Conservation (phyloP, 75 land plant species). For the Pinus tabuliformis region DNA sequence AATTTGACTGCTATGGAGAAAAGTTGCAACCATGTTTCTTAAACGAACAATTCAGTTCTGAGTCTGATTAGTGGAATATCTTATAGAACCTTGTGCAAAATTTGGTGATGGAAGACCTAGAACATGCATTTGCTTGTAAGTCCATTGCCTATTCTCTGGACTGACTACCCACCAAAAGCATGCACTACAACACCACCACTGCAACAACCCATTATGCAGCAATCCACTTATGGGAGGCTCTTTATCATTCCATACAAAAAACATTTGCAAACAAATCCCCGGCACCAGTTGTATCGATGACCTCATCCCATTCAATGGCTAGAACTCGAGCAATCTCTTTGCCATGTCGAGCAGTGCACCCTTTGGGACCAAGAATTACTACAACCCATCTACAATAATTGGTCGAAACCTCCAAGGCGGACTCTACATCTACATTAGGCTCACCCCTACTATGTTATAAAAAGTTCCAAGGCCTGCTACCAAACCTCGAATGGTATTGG, state of each 20-base stretch:
- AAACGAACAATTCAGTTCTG: not conserved
- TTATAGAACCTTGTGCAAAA: not conserved
- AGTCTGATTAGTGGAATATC: no score
- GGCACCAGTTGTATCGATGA: slow-evolving; percentile 92
- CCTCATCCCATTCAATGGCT: slow-evolving; percentile 54
- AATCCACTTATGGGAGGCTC: slow-evolving; percentile 74
- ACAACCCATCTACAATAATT: slow-evolving; percentile 79
- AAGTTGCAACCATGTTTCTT: not conserved
- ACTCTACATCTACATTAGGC: slow-evolving; percentile 50
- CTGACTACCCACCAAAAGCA: slow-evolving; percentile 83
- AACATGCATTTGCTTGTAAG: slow-evolving; percentile 68
- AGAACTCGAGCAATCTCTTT: slow-evolving; percentile 76
- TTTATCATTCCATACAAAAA: slow-evolving; percentile 85
- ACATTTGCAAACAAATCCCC: slow-evolving; percentile 93
- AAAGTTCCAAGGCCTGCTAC: no score
- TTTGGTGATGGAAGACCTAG: slow-evolving; percentile 59
- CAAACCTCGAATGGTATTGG: slow-evolving; percentile 87
- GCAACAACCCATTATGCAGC: slow-evolving; percentile 84
- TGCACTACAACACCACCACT: slow-evolving; percentile 87
- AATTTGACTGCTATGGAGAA: not conserved
- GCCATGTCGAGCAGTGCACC: slow-evolving; percentile 86
- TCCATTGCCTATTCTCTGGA: slow-evolving; percentile 83
- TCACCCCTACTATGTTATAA: slow-evolving; percentile 60
- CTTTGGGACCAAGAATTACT: slow-evolving; percentile 81
- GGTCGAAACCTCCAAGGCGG: slow-evolving; percentile 60